A percentile compares a stretch with the other conserved stretches of the same genome.
These are phyloP conservation scores for Mucor plumbeus DNA, from an alignment of 371 early-diverging fungal genomes.

Conservation along the genomic window DNA sequence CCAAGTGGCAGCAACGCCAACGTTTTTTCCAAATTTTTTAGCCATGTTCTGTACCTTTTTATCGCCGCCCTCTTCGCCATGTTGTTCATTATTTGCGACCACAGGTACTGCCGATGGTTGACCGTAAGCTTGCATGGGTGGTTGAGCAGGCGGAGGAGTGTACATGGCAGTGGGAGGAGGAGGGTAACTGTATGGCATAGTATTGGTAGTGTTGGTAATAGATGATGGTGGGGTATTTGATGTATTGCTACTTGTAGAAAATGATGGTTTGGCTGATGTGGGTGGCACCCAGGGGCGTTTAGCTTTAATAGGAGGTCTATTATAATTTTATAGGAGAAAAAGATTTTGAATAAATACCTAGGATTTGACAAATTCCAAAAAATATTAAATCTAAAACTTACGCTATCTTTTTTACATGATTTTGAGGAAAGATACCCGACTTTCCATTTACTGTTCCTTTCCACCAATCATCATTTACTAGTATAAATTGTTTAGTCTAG, in stretches of 20 bases:
- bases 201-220: neutral
- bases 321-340: neutral
- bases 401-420: slow-evolving; percentile 51
- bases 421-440: slow-evolving; percentile 57
- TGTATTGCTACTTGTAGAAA: slow-evolving; percentile 14
- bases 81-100: slow-evolving; percentile 12
- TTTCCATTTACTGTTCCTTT: slow-evolving; percentile 48
- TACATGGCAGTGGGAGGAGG: slow-evolving; percentile 54
- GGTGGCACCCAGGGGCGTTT: slow-evolving; percentile 27
- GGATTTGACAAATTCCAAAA: neutral
- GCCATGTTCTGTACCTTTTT: slow-evolving; percentile 42
- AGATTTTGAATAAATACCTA: neutral
- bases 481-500: neutral
- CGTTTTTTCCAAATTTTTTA: slow-evolving; percentile 49
- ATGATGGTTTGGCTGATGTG: slow-evolving; percentile 20
- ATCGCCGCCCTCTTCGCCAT: slow-evolving; percentile 27
- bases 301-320: slow-evolving; percentile 27
- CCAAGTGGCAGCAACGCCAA: slow-evolving; percentile 49
- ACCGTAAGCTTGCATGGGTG: slow-evolving; percentile 21
- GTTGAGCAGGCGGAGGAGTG: slow-evolving; percentile 30
- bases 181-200: slow-evolving; percentile 48
- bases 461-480: slow-evolving; percentile 62
- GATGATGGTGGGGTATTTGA: slow-evolving; percentile 7
- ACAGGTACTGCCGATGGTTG: slow-evolving; percentile 14
- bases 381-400: slow-evolving; percentile 21